Percentiles rank a stretch among this genome's conserved stretches.
These are phyloP conservation scores for Pyrenula massariospora DNA, from an alignment of 495 filamentous ascomycete genomes.

Conservation along the genomic window DNA sequence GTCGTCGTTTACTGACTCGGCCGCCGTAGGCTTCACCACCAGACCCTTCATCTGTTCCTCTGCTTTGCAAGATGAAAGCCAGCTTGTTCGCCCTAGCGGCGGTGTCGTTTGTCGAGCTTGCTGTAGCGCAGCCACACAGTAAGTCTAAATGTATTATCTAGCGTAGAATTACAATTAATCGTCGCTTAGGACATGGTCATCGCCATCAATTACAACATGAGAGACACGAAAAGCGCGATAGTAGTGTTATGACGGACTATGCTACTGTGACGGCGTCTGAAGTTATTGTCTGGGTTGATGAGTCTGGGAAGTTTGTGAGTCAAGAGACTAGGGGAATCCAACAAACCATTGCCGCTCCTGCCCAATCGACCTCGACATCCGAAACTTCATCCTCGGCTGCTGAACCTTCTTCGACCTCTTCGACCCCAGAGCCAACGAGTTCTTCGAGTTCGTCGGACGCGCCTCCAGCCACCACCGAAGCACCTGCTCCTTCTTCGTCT, in stretches of 20 bases:
- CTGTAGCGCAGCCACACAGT: conserved; percentile 32
- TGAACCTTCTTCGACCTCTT: conserved; percentile 7
- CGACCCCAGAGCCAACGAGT: conserved; percentile 1
- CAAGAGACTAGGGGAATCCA: conserved; percentile 10
- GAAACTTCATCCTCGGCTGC: background rate
- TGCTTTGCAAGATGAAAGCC: conserved; percentile 36
- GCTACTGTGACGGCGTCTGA: conserved; percentile 29
- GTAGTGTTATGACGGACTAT: conserved; percentile 14
- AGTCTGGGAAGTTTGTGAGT: conserved; percentile 40
- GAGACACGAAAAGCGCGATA: conserved; percentile 13
- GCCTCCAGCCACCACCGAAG: background rate
- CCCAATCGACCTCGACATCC: conserved; percentile 3
- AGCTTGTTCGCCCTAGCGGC: conserved; percentile 11
- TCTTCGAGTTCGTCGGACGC: background rate
- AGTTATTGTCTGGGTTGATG: conserved; percentile 55
- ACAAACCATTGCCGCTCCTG: conserved; percentile 5
- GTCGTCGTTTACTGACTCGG: no score
- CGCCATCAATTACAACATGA: conserved; percentile 3
- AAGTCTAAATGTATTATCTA: conserved; percentile 6
- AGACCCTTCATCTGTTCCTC: no score
- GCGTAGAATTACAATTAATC: background rate
- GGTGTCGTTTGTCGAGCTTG: conserved; percentile 19
- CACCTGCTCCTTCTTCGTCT: background rate
- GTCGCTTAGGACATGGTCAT: background rate
- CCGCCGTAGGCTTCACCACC: no score